Conservation (phyloP, 2,329 filamentous ascomycete species). For the Rosellinia necatrix region DNA sequence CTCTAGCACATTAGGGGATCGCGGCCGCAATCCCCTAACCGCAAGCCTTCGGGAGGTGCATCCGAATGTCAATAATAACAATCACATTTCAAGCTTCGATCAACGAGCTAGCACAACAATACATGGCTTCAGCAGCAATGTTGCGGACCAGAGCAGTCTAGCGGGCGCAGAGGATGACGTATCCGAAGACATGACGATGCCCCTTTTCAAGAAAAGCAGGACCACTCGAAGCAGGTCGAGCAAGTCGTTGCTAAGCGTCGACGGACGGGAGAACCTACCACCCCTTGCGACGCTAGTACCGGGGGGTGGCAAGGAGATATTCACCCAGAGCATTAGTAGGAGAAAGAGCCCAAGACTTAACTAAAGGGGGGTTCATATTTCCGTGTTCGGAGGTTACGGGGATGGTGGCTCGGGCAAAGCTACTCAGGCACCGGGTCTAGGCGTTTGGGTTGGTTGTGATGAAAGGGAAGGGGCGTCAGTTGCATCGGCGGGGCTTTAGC, state of each 20-base stretch:
- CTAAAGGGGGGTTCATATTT: constrained; percentile 16
- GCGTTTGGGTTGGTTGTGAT: not conserved
- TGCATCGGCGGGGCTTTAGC: not conserved
- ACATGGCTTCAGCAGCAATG: constrained; percentile 35
- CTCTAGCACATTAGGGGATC: constrained; percentile 25
- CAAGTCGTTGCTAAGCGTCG: constrained; percentile 42
- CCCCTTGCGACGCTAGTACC: constrained; percentile 37
- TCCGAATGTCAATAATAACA: constrained; percentile 52
- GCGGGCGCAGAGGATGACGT: constrained; percentile 17
- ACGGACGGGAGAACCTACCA: constrained; percentile 59
- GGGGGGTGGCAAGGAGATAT: constrained; percentile 42
- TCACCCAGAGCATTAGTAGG: constrained; percentile 52
- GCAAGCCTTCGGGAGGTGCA: constrained; percentile 61
- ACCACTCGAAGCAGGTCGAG: constrained; percentile 42
- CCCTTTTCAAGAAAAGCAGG: constrained; percentile 53
- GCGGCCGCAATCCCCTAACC: constrained; percentile 40
- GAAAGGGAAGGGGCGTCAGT: not conserved
- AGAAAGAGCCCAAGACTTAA: constrained; percentile 61
- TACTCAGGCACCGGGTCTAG: constrained; percentile 1
- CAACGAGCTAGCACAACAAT: constrained; percentile 48
- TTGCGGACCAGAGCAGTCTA: constrained; percentile 26
- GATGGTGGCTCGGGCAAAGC: not conserved
- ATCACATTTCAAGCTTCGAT: constrained; percentile 49
- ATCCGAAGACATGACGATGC: constrained; percentile 48
- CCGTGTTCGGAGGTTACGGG: not conserved